Evolutionary conservation across 2,329 filamentous ascomycete species (phyloP).

Genomic region (Claviceps africana): DNA sequence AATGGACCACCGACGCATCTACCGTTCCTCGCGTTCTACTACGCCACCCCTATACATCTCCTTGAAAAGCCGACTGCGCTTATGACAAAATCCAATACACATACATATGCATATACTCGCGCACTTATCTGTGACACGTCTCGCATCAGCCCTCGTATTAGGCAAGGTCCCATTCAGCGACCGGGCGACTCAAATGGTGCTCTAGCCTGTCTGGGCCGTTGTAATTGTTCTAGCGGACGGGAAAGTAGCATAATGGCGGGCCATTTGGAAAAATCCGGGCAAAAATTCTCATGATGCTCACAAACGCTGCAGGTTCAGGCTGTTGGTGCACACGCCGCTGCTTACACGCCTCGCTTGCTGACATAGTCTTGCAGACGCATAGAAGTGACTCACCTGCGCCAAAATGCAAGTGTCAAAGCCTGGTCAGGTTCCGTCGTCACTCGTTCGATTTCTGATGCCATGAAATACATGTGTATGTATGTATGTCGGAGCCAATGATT

Average conservation of each 20-base stretch:
- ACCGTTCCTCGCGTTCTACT: no score
- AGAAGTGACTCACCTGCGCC: not conserved
- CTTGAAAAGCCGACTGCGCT: no score
- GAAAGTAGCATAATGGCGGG: not conserved
- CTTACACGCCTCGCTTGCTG: not conserved
- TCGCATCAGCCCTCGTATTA: not conserved
- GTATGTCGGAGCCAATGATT: not conserved
- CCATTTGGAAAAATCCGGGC: not conserved
- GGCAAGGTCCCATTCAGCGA: not conserved
- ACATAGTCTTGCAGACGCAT: not conserved
- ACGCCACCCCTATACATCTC: not conserved
- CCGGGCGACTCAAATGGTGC: no score
- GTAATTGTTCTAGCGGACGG: no score
- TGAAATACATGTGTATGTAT: not conserved
- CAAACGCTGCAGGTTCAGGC: not conserved
- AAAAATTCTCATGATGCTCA: not conserved
- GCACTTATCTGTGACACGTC: not conserved
- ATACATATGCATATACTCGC: no score
- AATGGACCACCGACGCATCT: not conserved
- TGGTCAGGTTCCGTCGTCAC: not conserved
- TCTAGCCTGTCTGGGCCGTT: not conserved
- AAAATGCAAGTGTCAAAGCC: not conserved
- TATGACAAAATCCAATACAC: not conserved
- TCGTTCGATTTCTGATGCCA: not conserved
- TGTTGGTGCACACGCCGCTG: not conserved